Base-by-base conservation (phyloP, 306 rosid species). In the Purshia tridentata region DNA sequence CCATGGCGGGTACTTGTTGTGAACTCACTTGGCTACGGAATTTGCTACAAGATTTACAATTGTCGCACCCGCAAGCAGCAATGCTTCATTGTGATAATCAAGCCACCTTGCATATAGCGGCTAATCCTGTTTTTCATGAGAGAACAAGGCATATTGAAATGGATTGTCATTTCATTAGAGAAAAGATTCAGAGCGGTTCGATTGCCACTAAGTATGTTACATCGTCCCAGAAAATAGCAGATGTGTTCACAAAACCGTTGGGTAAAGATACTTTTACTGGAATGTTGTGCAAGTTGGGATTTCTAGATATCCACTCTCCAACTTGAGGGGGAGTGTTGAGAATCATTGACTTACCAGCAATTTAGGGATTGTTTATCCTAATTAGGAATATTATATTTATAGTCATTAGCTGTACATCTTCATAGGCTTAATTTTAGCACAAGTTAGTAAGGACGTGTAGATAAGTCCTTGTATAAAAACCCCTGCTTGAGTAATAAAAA, bases 291-390 rank as follows among this genome's bases (percentile, higher is more conserved):
- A 65, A 65, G 70, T 18, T 65, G 53, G 70, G 35, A 42, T 8
- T 22, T 10, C 29, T 14, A 0, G 13, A 44, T 5, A 44, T 65
- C 0, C 39, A 41, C 6, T 48, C 53, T 65, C 53, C 53, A 65
- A 65, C 70, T 65, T 65, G 53, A 64, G 69, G 69, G 23, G 69
- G 69, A 39, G 51, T 41, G 2, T 20, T 22, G 8, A 11, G 22
- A 60, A 60, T 23, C 29, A 23, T 23, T 23, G 29, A 23, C 29
- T 23, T 23, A 0, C 29, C 29, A 0, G 2, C 2, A 2, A 23
- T 23, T 1, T 23, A 23, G 29, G 29, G 29, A 23, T 23, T 23
- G 29, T 53, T 55, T 16, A 9, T 2, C 2, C 29, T 23, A 23
- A 0, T 23, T 23, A 23, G 29, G 29, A 23, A 23, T 23, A 2